Evolutionary conservation across 164 flowering plant species (phyloP).

Genomic region (Magnolia changhungtana): DNA sequence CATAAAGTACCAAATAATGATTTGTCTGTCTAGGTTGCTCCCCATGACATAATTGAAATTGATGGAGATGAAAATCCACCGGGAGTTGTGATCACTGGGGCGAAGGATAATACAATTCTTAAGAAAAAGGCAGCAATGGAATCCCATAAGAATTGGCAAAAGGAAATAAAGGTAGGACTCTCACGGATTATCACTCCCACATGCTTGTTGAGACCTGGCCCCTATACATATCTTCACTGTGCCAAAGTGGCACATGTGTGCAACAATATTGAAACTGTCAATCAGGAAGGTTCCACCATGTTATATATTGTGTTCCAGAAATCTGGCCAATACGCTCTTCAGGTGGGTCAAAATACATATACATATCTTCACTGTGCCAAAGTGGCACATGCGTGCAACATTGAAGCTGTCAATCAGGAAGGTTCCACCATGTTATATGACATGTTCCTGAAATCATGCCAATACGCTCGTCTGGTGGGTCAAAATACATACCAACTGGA

Average conservation of each 20-base stretch:
- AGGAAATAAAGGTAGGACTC: conserved; percentile 5
- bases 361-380: background rate
- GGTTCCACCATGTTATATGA: background rate
- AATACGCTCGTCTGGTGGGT: background rate
- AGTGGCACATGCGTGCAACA: background rate
- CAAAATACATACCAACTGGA: no score
- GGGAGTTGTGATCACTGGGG: conserved; percentile 5
- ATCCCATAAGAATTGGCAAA: background rate
- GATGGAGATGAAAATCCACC: conserved; percentile 16
- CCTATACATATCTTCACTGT: background rate
- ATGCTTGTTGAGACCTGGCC: background rate
- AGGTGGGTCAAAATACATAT: background rate
- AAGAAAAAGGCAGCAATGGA: conserved; percentile 7
- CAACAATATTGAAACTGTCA: background rate
- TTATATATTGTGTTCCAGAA: background rate
- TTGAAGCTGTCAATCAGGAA: background rate
- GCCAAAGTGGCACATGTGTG: background rate
- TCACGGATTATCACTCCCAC: background rate
- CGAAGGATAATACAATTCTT: background rate
- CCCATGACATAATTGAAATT: conserved; percentile 15
- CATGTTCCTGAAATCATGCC: background rate
- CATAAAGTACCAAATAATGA: background rate
- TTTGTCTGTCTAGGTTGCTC: conserved; percentile 14
- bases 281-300: background rate
- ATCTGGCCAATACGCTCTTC: background rate